These are phyloP conservation scores for Metschnikowia reukaufii DNA, from an alignment of 805 yeast genomes.

Conservation along the genomic window DNA sequence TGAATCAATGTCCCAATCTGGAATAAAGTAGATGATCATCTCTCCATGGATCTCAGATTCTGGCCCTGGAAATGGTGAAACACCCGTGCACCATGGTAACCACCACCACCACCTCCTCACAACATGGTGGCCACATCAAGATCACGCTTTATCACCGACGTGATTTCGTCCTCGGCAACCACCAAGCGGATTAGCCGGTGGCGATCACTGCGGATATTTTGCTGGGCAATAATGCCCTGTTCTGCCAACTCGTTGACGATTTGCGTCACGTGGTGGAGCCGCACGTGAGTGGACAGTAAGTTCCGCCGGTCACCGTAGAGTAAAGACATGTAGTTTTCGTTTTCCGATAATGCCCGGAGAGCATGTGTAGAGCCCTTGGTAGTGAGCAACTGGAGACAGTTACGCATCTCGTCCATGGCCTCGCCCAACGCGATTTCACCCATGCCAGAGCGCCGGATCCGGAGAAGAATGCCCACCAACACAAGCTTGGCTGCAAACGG, in stretches of 20 bases:
- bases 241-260: conserved; percentile 72
- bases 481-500: conserved; percentile 72
- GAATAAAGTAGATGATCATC: conserved; percentile 14
- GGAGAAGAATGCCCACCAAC: conserved; percentile 63
- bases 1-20: not conserved
- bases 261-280: conserved; percentile 60
- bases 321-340: conserved; percentile 22
- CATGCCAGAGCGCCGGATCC: conserved; percentile 64
- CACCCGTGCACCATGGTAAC: conserved; percentile 12
- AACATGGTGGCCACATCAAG: conserved; percentile 18
- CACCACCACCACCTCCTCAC: not conserved
- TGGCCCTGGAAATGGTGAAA: no score
- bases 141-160: conserved; percentile 60
- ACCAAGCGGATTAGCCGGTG: conserved; percentile 61
- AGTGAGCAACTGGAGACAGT: conserved; percentile 45
- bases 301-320: conserved; percentile 24
- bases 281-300: conserved; percentile 37
- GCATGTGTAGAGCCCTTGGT: conserved; percentile 23
- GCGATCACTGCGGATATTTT: conserved; percentile 67
- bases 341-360: conserved; percentile 19
- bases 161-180: conserved; percentile 69
- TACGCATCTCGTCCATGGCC: conserved; percentile 71
- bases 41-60: no score
- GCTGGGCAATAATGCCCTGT: conserved; percentile 72
- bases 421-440: conserved; percentile 76